phyloP scores from a whole-genome alignment of 2,329 filamentous ascomycete genomes.

The Monilinia fructigena region DNA sequence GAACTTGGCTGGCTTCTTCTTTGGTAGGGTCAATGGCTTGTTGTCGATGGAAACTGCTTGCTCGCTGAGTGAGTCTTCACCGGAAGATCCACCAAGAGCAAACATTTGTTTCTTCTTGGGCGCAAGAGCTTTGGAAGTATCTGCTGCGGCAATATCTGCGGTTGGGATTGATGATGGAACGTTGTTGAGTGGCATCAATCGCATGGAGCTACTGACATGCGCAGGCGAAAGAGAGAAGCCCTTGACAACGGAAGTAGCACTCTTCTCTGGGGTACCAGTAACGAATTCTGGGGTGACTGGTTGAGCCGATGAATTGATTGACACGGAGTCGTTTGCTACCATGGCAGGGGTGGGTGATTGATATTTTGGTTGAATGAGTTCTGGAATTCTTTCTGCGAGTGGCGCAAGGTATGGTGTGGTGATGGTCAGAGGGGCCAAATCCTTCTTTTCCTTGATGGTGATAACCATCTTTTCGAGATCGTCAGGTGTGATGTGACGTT shows the following conservation, averaged over 20 bases:
- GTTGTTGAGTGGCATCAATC: constrained; percentile 45
- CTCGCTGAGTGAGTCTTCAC: constrained; percentile 41
- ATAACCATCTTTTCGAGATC: constrained; percentile 93
- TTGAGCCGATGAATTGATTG: constrained; percentile 33
- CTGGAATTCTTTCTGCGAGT: constrained; percentile 32
- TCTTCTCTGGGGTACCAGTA: constrained; percentile 37
- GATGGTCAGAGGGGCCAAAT: constrained; percentile 56
- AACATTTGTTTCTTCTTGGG: constrained; percentile 61
- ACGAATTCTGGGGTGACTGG: constrained; percentile 46
- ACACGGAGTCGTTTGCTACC: constrained; percentile 31
- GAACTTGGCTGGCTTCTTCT: constrained; percentile 63
- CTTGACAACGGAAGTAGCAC: constrained; percentile 66
- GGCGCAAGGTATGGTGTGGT: constrained; percentile 44
- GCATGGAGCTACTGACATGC: constrained; percentile 66
- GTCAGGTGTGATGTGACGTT: constrained; percentile 88
- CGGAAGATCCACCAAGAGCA: constrained; percentile 45
- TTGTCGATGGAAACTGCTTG: constrained; percentile 36
- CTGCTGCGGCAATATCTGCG: constrained; percentile 49
- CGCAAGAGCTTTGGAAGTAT: constrained; percentile 60
- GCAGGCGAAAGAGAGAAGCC: constrained; percentile 88
- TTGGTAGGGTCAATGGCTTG: constrained; percentile 29
- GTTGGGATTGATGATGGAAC: constrained; percentile 47
- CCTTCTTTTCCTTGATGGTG: constrained; percentile 82
- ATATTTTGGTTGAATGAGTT: constrained; percentile 45
- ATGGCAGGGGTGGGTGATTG: constrained; percentile 47